Conservation (phyloP, 176 grass and related monocot genomes). For the Neostapfia colusana region DNA sequence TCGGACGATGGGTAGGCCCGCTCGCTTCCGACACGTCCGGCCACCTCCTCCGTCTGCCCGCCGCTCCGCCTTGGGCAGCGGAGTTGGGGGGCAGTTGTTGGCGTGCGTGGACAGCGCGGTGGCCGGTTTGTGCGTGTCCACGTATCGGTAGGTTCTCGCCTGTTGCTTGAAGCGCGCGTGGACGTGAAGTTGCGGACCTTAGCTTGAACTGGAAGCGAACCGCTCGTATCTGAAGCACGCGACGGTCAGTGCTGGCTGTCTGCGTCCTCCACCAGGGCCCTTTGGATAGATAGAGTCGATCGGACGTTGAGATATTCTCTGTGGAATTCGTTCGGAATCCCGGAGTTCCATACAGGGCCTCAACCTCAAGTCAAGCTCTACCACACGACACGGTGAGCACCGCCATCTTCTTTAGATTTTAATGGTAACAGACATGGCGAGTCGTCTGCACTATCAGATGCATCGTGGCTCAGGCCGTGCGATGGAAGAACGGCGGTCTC, state of each 20-base stretch:
- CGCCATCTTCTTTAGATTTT: neutral
- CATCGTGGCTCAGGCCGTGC: neutral
- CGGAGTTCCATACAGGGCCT: neutral
- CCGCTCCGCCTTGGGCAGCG: no score
- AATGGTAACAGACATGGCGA: neutral
- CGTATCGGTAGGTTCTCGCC: neutral
- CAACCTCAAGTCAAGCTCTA: no score
- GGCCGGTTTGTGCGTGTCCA: neutral
- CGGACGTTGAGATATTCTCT: neutral
- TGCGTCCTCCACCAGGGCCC: neutral
- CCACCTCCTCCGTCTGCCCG: no score
- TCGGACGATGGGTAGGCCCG: no score
- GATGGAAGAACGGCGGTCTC: neutral
- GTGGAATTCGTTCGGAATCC: neutral
- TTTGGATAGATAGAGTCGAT: neutral
- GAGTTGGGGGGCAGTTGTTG: neutral
- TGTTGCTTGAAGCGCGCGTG: neutral
- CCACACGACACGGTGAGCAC: neutral
- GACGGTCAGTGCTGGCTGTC: neutral
- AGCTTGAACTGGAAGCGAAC: neutral
- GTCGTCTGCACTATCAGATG: neutral
- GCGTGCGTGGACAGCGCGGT: neutral
- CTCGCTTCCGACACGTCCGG: no score
- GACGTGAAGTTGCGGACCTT: neutral
- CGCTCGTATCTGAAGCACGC: neutral